Evolutionary conservation across 768 basidiomycete species (phyloP).

Genomic region (Lanmaoa pseudosensibilis): DNA sequence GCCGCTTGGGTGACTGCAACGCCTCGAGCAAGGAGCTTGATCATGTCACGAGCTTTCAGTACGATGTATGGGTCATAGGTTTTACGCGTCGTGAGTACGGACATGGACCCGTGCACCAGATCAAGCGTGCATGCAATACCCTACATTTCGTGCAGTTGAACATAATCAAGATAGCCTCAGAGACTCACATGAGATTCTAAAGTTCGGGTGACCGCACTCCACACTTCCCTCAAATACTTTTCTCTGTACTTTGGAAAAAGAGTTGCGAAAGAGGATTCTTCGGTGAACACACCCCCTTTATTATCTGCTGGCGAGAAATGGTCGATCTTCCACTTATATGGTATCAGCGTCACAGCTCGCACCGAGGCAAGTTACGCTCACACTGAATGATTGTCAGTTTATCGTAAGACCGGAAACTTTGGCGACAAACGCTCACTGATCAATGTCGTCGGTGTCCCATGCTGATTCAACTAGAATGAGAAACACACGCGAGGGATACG

Average conservation of each 20-base stretch:
- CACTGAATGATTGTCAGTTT: slow-evolving; percentile 35
- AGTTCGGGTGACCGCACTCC: slow-evolving; percentile 86
- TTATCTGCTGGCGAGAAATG: slow-evolving; percentile 74
- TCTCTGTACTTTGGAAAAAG: slow-evolving; percentile 98
- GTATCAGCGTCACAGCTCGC: slow-evolving; percentile 12
- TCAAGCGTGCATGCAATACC: slow-evolving; percentile 91
- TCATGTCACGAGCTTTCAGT: slow-evolving; percentile 92
- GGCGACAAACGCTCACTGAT: slow-evolving; percentile 71
- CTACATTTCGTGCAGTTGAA: slow-evolving; percentile 39
- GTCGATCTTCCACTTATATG: slow-evolving; percentile 81
- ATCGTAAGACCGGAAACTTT: neutral
- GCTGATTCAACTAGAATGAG: slow-evolving; percentile 49
- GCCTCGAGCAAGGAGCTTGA: slow-evolving; percentile 92
- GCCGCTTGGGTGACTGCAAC: slow-evolving; percentile 83
- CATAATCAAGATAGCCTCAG: slow-evolving; percentile 13
- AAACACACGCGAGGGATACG: neutral
- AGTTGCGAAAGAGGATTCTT: slow-evolving; percentile 97
- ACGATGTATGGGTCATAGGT: slow-evolving; percentile 96
- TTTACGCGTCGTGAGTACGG: slow-evolving; percentile 94
- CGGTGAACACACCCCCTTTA: slow-evolving; percentile 79
- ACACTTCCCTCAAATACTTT: slow-evolving; percentile 92
- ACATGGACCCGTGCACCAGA: slow-evolving; percentile 95
- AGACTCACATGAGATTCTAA: slow-evolving; percentile 72
- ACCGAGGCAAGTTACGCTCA: slow-evolving; percentile 32
- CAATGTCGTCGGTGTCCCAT: slow-evolving; percentile 99